phyloP scores from a whole-genome alignment of 2,329 filamentous ascomycete species.

The Botrytis cinerea region DNA sequence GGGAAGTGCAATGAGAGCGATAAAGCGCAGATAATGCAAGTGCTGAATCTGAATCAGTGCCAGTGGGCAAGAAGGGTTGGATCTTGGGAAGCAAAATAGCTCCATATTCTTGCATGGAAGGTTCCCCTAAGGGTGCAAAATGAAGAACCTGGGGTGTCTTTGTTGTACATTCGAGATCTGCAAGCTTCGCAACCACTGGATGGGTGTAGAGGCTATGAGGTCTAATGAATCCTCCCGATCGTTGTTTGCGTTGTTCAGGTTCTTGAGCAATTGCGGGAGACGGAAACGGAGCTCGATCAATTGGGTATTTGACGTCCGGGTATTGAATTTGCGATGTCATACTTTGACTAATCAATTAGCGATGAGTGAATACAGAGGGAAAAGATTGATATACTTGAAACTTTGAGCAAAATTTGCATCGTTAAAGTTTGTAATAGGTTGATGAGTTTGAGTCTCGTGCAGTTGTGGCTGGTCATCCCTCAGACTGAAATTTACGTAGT shows the following conservation, averaged over 20 bases:
- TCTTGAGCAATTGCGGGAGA: conserved; percentile 45
- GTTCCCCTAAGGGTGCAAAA: conserved; percentile 60
- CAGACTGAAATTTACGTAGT: conserved; percentile 74
- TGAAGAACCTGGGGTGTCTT: conserved; percentile 62
- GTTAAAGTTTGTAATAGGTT: conserved; percentile 52
- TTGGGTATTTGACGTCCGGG: conserved; percentile 40
- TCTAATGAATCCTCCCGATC: conserved; percentile 42
- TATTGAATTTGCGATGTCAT: conserved; percentile 37
- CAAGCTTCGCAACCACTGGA: conserved; percentile 55
- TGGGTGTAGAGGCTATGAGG: conserved; percentile 60
- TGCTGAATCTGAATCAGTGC: conserved; percentile 84
- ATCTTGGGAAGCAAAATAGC: conserved; percentile 83
- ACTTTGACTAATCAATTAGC: conserved; percentile 36
- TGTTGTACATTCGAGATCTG: conserved; percentile 59
- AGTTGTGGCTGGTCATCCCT: conserved; percentile 52
- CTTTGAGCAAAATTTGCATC: conserved; percentile 53
- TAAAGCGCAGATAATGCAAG: conserved; percentile 86
- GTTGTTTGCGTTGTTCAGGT: conserved; percentile 36
- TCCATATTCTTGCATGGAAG: conserved; percentile 63
- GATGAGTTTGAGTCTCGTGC: conserved; percentile 47
- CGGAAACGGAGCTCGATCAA: conserved; percentile 44
- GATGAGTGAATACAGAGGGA: not conserved
- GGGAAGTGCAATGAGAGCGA: conserved; percentile 89
- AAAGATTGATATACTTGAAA: conserved; percentile 49
- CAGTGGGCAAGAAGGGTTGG: conserved; percentile 73